Percentiles rank a stretch among this genome's conserved stretches.
Conservation (phyloP, 306 rosid species). For the Cicer judaicum region DNA sequence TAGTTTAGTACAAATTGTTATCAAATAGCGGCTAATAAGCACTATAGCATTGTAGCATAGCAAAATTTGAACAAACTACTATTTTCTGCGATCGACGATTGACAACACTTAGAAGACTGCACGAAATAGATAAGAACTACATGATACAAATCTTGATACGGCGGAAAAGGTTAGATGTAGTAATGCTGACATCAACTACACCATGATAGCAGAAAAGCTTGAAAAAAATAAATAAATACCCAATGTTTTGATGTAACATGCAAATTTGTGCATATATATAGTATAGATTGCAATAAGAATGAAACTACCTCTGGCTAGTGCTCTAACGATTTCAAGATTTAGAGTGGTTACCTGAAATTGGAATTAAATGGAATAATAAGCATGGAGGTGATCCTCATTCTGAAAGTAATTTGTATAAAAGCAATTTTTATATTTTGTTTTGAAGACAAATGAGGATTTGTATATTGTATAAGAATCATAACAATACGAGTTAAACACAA, state of each 20-base stretch:
- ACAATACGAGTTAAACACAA: slow-evolving; percentile 10
- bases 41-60: too few relatives aligned
- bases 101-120: too few relatives aligned
- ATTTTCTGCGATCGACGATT: too few relatives aligned
- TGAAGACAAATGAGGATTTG: neutral
- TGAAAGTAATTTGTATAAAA: slow-evolving; percentile 7
- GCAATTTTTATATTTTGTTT: slow-evolving; percentile 4
- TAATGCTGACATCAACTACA: slow-evolving; percentile 2
- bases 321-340: slow-evolving; percentile 91
- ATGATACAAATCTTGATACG: slow-evolving; percentile 10
- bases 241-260: neutral
- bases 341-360: slow-evolving; percentile 83
- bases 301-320: slow-evolving; percentile 81
- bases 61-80: too few relatives aligned
- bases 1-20: too few relatives aligned
- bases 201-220: slow-evolving; percentile 24
- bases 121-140: slow-evolving; percentile 29
- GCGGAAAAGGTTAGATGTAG: slow-evolving; percentile 8
- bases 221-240: slow-evolving; percentile 37
- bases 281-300: slow-evolving; percentile 30
- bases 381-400: slow-evolving; percentile 29
- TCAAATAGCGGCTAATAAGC: too few relatives aligned
- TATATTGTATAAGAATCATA: slow-evolving; percentile 19
- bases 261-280: slow-evolving; percentile 7
- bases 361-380: slow-evolving; percentile 41